Evolutionary conservation across 2,329 filamentous ascomycete species (phyloP).

Genomic region (Fusarium haematococcum): DNA sequence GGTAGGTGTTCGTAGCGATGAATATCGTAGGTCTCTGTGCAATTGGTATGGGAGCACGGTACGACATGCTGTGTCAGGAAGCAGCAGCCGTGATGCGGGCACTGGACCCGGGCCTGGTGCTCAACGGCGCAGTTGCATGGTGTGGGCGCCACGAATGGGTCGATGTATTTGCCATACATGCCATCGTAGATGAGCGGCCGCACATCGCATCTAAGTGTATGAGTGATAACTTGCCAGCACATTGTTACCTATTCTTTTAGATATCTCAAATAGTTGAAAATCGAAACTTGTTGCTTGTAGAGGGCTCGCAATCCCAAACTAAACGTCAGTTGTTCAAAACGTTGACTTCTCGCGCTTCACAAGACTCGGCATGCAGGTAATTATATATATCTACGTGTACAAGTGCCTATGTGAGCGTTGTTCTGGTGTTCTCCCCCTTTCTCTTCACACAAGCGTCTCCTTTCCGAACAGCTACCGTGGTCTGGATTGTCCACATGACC

Average conservation of each 20-base stretch:
- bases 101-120: slow-evolving; percentile 26
- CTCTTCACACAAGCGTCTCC: neutral
- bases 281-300: neutral
- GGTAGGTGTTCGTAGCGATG: slow-evolving; percentile 26
- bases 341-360: neutral
- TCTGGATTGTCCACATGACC: neutral
- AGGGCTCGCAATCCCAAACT: neutral
- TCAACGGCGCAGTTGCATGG: slow-evolving; percentile 35
- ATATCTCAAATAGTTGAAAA: neutral
- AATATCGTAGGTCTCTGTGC: slow-evolving; percentile 12
- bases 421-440: slow-evolving; percentile 3
- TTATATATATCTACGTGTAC: neutral
- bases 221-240: slow-evolving; percentile 43
- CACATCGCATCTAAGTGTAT: slow-evolving; percentile 46
- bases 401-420: neutral
- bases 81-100: slow-evolving; percentile 46
- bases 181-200: slow-evolving; percentile 45
- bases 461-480: neutral
- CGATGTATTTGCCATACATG: slow-evolving; percentile 23
- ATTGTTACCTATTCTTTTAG: slow-evolving; percentile 13
- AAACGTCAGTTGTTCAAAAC: neutral
- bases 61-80: slow-evolving; percentile 21
- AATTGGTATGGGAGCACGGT: neutral
- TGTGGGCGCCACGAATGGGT: slow-evolving; percentile 38
- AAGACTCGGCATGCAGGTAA: neutral